Evolutionary conservation across 2,329 filamentous ascomycete genomes (phyloP).

Genomic region (Hypocreales sp.): DNA sequence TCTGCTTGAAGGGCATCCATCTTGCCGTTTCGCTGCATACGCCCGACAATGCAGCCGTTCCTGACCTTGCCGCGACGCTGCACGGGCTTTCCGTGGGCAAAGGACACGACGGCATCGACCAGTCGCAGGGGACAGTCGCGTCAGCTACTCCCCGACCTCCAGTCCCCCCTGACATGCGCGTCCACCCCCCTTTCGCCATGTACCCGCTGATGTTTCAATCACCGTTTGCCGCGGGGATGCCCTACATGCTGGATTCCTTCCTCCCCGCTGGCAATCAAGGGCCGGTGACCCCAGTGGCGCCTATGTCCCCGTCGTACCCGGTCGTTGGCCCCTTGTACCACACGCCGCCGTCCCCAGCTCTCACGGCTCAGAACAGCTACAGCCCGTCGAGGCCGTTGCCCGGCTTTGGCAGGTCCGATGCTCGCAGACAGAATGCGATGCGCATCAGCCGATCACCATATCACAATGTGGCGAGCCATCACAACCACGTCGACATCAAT

Average conservation of each 20-base stretch:
- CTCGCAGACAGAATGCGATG: slow-evolving; percentile 32
- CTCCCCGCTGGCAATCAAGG: slow-evolving; percentile 5
- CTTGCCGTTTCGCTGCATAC: slow-evolving; percentile 8
- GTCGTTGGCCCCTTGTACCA: slow-evolving; percentile 14
- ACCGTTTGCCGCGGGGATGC: slow-evolving; percentile 11
- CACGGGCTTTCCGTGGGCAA: slow-evolving; percentile 8
- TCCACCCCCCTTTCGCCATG: slow-evolving; percentile 12
- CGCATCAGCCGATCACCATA: slow-evolving; percentile 29
- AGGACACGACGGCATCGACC: slow-evolving; percentile 2
- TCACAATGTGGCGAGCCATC: slow-evolving; percentile 32
- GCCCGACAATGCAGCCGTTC: slow-evolving; percentile 1
- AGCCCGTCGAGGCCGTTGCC: slow-evolving; percentile 22
- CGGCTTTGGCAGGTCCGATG: slow-evolving; percentile 18
- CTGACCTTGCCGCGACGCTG: slow-evolving; percentile 6
- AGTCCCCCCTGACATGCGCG: slow-evolving; percentile 6
- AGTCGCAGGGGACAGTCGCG: slow-evolving; percentile 2
- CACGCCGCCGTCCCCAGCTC: slow-evolving; percentile 16
- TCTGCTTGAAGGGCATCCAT: slow-evolving; percentile 8
- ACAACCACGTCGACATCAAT: slow-evolving; percentile 46
- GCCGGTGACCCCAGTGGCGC: slow-evolving; percentile 10
- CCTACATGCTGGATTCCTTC: slow-evolving; percentile 14
- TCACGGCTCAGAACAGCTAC: slow-evolving; percentile 20
- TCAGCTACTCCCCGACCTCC: slow-evolving; percentile 2
- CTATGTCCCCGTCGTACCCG: slow-evolving; percentile 15
- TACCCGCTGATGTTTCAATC: slow-evolving; percentile 19